Evolutionary conservation across 768 basidiomycete genomes (phyloP).

Genomic region (Infundibulicybe gibba): DNA sequence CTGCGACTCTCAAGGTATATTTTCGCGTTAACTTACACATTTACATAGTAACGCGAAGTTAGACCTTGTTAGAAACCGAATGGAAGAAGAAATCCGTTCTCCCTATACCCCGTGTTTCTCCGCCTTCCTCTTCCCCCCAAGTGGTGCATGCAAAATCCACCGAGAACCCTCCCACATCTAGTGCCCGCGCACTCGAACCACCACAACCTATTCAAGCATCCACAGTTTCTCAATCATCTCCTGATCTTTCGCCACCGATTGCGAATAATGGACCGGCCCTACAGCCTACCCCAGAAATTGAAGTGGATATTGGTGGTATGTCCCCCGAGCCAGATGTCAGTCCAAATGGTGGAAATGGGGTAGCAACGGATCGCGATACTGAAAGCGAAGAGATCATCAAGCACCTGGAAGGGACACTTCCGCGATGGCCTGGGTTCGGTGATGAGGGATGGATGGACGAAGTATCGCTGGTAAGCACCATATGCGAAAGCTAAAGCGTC

Average conservation of each 20-base stretch:
- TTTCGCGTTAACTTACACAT: background rate
- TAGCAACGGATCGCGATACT: slow-evolving; percentile 45
- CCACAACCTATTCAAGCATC: slow-evolving; percentile 11
- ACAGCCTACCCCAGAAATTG: slow-evolving; percentile 42
- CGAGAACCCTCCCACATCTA: slow-evolving; percentile 14
- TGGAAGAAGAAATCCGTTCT: slow-evolving; percentile 69
- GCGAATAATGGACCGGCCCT: slow-evolving; percentile 27
- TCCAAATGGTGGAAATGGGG: slow-evolving; percentile 34
- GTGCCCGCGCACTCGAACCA: slow-evolving; percentile 12
- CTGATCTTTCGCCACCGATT: slow-evolving; percentile 17
- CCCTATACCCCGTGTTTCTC: slow-evolving; percentile 53
- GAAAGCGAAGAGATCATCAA: slow-evolving; percentile 73
- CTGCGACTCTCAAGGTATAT: slow-evolving; percentile 64
- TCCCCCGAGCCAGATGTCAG: slow-evolving; percentile 41
- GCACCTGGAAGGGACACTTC: slow-evolving; percentile 71
- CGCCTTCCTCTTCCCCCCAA: slow-evolving; percentile 53
- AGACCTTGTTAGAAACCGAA: slow-evolving; percentile 64
- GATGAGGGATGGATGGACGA: slow-evolving; percentile 69
- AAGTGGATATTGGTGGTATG: slow-evolving; percentile 46
- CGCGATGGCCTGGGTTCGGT: slow-evolving; percentile 67
- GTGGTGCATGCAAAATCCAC: slow-evolving; percentile 29
- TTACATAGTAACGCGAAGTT: slow-evolving; percentile 1
- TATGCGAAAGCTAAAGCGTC: slow-evolving; percentile 1
- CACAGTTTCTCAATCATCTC: slow-evolving; percentile 13
- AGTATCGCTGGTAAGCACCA: slow-evolving; percentile 40